Percentiles rank a stretch among this genome's conserved stretches.
Evolutionary conservation across 1,284 basidiomycete species (phyloP).

Genomic region (Ceratobasidium sp.): DNA sequence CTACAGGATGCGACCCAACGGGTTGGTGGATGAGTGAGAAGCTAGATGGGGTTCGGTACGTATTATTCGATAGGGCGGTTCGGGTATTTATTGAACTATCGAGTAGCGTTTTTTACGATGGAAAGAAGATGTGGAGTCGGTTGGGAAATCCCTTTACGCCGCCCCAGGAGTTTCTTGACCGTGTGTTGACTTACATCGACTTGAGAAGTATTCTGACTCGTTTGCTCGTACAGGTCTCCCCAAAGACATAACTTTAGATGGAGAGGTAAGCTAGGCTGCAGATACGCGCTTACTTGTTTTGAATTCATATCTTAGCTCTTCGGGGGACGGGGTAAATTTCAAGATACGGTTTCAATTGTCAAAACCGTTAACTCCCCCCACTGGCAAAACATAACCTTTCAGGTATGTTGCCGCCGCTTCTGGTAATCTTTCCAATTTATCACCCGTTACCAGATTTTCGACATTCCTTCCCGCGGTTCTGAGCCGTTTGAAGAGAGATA

Average conservation of each 20-base stretch:
- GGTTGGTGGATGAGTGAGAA: constrained; percentile 76
- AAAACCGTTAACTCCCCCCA: constrained; percentile 55
- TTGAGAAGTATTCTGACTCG: neutral
- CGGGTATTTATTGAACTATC: neutral
- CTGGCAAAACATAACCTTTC: constrained; percentile 66
- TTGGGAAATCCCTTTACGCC: constrained; percentile 66
- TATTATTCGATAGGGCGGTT: neutral
- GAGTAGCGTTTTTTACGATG: constrained; percentile 64
- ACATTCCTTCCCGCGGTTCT: constrained; percentile 61
- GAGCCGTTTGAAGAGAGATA: constrained; percentile 65
- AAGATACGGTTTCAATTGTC: constrained; percentile 64
- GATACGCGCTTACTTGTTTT: constrained; percentile 41
- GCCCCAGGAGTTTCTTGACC: constrained; percentile 65
- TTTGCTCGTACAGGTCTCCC: constrained; percentile 58
- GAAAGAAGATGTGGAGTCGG: constrained; percentile 62
- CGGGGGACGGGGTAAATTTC: constrained; percentile 63
- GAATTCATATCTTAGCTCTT: constrained; percentile 52
- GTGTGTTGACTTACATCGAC: constrained; percentile 50
- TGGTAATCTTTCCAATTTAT: neutral
- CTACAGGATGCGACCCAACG: constrained; percentile 61
- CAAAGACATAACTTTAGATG: constrained; percentile 63
- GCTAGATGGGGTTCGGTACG: constrained; percentile 63
- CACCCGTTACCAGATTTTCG: constrained; percentile 59
- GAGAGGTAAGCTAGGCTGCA: constrained; percentile 52
- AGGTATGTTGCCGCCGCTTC: constrained; percentile 51